Percentiles rank a stretch among this genome's conserved stretches.
phyloP scores from a whole-genome alignment of 768 basidiomycete genomes.

The Tulasnella sp. region DNA sequence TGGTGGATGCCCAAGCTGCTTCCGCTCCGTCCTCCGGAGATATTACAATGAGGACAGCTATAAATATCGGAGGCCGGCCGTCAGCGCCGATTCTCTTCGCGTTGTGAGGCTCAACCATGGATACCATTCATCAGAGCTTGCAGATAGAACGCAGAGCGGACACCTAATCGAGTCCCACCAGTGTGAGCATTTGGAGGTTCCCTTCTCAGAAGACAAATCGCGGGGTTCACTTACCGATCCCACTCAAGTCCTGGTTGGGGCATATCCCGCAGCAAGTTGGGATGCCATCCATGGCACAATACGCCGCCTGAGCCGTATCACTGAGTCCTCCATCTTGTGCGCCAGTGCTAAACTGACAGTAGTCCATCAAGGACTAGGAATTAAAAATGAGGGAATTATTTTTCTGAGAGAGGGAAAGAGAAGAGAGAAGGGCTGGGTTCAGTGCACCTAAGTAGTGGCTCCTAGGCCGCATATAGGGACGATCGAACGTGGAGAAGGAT shows the following conservation, averaged over 20 bases:
- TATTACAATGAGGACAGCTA: conserved; percentile 13
- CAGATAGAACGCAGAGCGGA: conserved; percentile 25
- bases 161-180: conserved; percentile 4
- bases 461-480: background rate
- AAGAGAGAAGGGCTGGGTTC: background rate
- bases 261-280: conserved; percentile 12
- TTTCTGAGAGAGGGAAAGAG: background rate
- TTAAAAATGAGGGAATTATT: background rate
- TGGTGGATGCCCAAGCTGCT: conserved; percentile 23
- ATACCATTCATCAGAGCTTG: conserved; percentile 27
- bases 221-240: background rate
- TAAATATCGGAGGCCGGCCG: background rate
- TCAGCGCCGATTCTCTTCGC: no score
- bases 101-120: no score
- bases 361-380: background rate
- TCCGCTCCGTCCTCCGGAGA: conserved; percentile 24
- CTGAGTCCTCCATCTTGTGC: conserved; percentile 11
- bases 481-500: conserved; percentile 1
- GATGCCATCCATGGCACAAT: background rate
- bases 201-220: background rate
- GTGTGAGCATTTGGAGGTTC: background rate
- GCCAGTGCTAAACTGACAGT: background rate
- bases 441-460: conserved; percentile 14
- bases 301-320: background rate
- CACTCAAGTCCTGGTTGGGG: conserved; percentile 18